Percentiles rank a stretch among this genome's conserved stretches.
Evolutionary conservation across 164 flowering plant species (phyloP).

Genomic region (Protea cynaroides): DNA sequence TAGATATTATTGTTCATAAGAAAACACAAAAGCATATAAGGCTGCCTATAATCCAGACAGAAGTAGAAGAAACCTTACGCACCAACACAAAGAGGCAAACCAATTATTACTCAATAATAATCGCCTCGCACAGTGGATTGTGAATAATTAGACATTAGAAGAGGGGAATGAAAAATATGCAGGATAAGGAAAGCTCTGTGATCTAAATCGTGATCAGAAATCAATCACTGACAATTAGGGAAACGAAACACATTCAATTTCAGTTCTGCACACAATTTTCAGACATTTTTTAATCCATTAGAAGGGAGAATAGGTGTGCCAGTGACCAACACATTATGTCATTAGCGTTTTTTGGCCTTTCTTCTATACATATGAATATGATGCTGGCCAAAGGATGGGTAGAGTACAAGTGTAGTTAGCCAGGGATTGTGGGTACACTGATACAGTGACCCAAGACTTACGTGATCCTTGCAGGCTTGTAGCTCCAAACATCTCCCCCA

Average conservation of each 20-base stretch:
- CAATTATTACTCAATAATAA: no score
- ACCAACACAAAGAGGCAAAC: no score
- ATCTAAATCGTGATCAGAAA: background rate
- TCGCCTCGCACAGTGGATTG: no score
- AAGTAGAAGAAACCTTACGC: no score
- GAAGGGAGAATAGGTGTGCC: background rate
- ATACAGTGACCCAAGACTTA: no score
- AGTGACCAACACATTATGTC: background rate
- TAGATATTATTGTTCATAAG: no score
- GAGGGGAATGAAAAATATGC: no score
- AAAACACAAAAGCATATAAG: no score
- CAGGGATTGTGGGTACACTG: no score
- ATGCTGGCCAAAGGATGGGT: background rate
- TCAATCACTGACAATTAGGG: background rate
- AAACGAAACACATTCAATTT: background rate
- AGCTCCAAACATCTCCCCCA: background rate
- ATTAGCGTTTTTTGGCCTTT: background rate
- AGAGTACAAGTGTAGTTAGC: background rate
- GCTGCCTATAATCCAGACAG: no score
- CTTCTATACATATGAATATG: background rate
- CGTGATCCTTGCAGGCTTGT: background rate
- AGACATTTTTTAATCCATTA: background rate
- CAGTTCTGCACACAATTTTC: slow-evolving; percentile 1
- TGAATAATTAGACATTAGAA: no score
- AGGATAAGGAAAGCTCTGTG: no score